phyloP scores from a whole-genome alignment of 768 basidiomycete species.

The Pulveroboletus ravenelii region DNA sequence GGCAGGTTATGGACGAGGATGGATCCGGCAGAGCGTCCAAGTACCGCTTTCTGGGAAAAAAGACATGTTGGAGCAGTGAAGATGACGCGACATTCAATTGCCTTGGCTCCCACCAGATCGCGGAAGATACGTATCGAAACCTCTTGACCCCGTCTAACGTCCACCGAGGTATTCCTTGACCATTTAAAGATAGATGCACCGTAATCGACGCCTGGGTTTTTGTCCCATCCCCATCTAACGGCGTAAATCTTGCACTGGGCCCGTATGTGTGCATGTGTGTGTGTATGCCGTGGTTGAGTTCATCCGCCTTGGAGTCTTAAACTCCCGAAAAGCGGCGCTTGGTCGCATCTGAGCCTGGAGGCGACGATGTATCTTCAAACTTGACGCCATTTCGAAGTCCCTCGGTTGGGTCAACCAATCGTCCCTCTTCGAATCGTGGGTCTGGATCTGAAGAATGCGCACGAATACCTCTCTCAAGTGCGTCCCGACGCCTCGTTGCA shows the following conservation, averaged over 20 bases:
- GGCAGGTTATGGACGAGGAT: too few relatives aligned
- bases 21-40: too few relatives aligned
- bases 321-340: background rate
- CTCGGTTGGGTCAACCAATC: background rate
- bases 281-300: too few relatives aligned
- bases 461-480: constrained; percentile 9
- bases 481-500: constrained; percentile 18
- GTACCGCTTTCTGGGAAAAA: too few relatives aligned
- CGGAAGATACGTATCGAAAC: background rate
- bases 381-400: background rate
- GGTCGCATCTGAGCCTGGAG: constrained; percentile 1
- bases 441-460: background rate
- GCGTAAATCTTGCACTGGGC: constrained; percentile 9
- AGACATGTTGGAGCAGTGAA: background rate
- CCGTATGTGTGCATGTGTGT: background rate
- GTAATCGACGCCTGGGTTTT: background rate
- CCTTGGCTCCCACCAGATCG: background rate
- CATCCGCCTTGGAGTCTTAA: background rate
- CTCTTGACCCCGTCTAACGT: constrained; percentile 7
- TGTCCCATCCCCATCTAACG: constrained; percentile 1
- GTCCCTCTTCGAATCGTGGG: too few relatives aligned
- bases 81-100: background rate
- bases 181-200: constrained; percentile 14
- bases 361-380: background rate
- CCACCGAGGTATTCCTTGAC: background rate